phyloP scores from a whole-genome alignment of 1,139 yeast genomes.

The Magnusiomyces sp. region DNA sequence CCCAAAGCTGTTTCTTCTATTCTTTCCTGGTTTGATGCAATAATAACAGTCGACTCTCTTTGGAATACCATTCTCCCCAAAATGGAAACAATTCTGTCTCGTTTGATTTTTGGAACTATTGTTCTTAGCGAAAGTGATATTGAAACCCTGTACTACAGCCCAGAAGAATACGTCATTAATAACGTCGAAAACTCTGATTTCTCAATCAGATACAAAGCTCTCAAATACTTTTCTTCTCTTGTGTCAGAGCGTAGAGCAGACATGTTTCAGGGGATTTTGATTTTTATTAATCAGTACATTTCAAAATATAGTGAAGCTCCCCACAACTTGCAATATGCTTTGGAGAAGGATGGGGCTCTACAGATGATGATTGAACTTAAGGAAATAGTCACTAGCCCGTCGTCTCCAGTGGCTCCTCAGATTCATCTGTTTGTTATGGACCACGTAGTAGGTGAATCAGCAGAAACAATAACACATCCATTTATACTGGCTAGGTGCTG shows the following conservation, averaged over 20 bases:
- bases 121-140: constrained; percentile 61
- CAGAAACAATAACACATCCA: constrained; percentile 30
- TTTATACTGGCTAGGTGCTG: constrained; percentile 80
- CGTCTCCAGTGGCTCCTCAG: constrained; percentile 52
- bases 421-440: constrained; percentile 61
- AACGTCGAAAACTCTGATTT: constrained; percentile 63
- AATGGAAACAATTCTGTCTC: constrained; percentile 55
- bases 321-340: constrained; percentile 50
- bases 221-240: constrained; percentile 62
- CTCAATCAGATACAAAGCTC: constrained; percentile 75
- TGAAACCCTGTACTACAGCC: constrained; percentile 78
- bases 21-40: constrained; percentile 50
- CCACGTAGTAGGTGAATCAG: constrained; percentile 55
- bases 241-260: constrained; percentile 58
- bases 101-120: constrained; percentile 69
- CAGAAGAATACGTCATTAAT: constrained; percentile 79
- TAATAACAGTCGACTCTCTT: constrained; percentile 54
- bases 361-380: constrained; percentile 70
- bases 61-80: constrained; percentile 70
- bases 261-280: constrained; percentile 55
- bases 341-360: constrained; percentile 70
- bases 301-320: constrained; percentile 35
- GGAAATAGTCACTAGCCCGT: constrained; percentile 44
- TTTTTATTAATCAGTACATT: constrained; percentile 54
- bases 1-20: not conserved